Base-by-base conservation (phyloP, 441 rosid species). In the Erysimum cheiri region DNA sequence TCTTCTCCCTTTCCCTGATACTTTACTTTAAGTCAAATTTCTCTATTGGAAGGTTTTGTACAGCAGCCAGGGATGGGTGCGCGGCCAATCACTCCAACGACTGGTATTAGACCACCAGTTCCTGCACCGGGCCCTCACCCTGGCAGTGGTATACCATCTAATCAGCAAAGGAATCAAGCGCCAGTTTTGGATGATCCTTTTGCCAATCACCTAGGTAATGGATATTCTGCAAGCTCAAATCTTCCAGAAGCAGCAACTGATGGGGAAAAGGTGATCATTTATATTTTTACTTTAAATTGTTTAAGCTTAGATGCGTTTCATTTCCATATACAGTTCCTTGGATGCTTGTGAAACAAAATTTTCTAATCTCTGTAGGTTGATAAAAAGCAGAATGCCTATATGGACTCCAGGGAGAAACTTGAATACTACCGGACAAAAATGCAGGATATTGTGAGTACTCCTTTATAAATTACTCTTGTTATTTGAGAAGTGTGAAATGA, bases 381-480 rank as follows among this genome's bases (percentile, higher is more conserved):
- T 19, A 85, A 78, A 78, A 78, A 80, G 72, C 86, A 83, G 79
- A 91, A 85, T 70, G 72, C 74, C 68, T 87, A 90, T 70, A 81
- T 95, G 86, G 97, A 90, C 79, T 95, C 98, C 43, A 90, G 81
- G 68, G 98, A 92, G 85, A 95, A 95, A 87, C 80, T 94, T 73
- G 97, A 92, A 73, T 92, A 83, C 83, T 95, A 92, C 82, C 89
- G 98, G 64, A 44, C 85, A 13, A 95, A 88, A 83, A 92, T 95
- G 98, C 99, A 92, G 82, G 96, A 95, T 49, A 90, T 95, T 84
- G 98, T 95, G 84, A 90, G 97, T 85, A 75, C 68, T 76, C 63
- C 69, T 35, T 73, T 35, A 77, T 55, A 35, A 70, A 17, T 58
- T 41, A 65, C 46, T 64, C 58, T 50, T 70, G 39, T 41, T 64